Evolutionary conservation across 495 filamentous ascomycete genomes (phyloP).

Genomic region (Penicillium angulare): DNA sequence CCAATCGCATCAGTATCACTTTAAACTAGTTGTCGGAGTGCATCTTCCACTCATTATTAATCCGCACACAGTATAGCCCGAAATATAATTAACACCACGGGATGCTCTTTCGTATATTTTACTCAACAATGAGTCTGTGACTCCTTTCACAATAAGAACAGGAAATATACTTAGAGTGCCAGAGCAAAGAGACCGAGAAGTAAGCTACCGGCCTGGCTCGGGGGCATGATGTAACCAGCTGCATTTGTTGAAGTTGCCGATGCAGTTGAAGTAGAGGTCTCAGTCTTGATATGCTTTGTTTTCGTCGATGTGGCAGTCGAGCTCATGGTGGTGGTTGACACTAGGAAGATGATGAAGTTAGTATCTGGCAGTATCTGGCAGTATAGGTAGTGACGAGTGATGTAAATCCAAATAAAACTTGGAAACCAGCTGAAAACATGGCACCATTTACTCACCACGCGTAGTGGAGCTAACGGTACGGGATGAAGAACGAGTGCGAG

Average conservation of each 20-base stretch:
- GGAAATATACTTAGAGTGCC: slow-evolving; percentile 8
- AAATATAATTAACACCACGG: neutral
- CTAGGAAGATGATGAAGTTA: neutral
- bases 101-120: slow-evolving; percentile 2
- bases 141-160: neutral
- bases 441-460: slow-evolving; percentile 19
- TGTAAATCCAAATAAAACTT: neutral
- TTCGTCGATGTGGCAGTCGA: slow-evolving; percentile 14
- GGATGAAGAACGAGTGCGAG: slow-evolving; percentile 3
- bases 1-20: neutral
- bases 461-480: slow-evolving; percentile 12
- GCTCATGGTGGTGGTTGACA: neutral
- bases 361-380: neutral
- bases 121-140: neutral
- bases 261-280: slow-evolving; percentile 13
- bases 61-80: neutral
- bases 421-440: slow-evolving; percentile 10
- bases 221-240: slow-evolving; percentile 27
- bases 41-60: neutral
- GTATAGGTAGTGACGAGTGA: neutral
- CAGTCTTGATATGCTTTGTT: slow-evolving; percentile 5
- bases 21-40: too few relatives aligned
- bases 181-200: slow-evolving; percentile 24
- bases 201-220: slow-evolving; percentile 23
- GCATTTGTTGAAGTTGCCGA: slow-evolving; percentile 18